Evolutionary conservation across 495 filamentous ascomycete species (phyloP), one percentile per base, ranked within the genome.

Genomic region (Pseudevernia furfuracea): DNA sequence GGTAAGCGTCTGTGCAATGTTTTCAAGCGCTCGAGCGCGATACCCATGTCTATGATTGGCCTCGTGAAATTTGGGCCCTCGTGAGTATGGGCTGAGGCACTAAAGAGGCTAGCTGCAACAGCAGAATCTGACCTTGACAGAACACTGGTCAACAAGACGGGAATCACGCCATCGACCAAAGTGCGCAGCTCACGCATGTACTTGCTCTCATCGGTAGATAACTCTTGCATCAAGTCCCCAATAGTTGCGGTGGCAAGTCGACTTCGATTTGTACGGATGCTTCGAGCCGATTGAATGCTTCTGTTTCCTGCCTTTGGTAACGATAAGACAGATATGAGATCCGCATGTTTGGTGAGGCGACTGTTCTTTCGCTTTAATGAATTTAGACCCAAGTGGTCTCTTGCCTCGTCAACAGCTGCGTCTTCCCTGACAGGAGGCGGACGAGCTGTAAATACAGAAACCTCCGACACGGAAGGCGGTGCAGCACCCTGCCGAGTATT

Each of bases 111-210:
- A 60, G 86, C 85, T 19, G 84, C 84, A 57, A 84, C 78, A 6
- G 81, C 83, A 25, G 85, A 82, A 60, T 87, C 85, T 10, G 79
- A 86, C 71, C 82, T 89, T 60, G 85, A 96, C 61, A 93, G 77
- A 25, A 96, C 90, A 66, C 92, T 91, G 14, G 82, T 89, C 60
- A 97, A 76, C 4, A 99, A 82, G 12, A 97, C 95, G 12, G 94
- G 95, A 61, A 99, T 89, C 23, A 99, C 94, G 60, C 96, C 95
- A 66, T 95, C 95, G 15, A 97, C 93, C 30, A 99, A 77, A 23
- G 94, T 96, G 64, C 89, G 91, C 15, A 99, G 81, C 72, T 99
- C 94, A 32, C 92, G 88, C 77, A 87, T 88, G 72, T 97, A 99
- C 69, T 94, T 92, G 25, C 82, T 76, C 74, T 99, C 95, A 65